Conservation (phyloP, 2,329 filamentous ascomycete genomes). For the Curvularia hawaiiensis region DNA sequence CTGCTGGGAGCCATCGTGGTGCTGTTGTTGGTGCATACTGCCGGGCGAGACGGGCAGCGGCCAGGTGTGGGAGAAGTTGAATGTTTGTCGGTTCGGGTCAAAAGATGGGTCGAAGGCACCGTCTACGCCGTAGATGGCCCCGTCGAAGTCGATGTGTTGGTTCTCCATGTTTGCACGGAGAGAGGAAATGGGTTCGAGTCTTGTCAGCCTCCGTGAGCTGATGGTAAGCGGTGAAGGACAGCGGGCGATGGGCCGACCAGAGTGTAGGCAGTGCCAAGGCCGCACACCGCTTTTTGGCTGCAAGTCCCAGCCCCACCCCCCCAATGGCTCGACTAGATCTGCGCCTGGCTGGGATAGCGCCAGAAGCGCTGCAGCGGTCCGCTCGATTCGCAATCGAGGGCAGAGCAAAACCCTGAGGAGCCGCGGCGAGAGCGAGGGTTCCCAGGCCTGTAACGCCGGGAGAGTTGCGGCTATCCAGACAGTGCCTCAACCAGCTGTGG, state of each 20-base stretch:
- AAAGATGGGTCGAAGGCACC: slow-evolving; percentile 46
- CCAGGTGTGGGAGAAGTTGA: slow-evolving; percentile 45
- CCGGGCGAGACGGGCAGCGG: slow-evolving; percentile 45
- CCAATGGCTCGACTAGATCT: slow-evolving; percentile 20
- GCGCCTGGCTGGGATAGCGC: slow-evolving; percentile 27
- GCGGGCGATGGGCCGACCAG: slow-evolving; percentile 28
- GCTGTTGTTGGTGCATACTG: slow-evolving; percentile 37
- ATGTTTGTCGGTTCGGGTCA: slow-evolving; percentile 43
- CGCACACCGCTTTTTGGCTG: slow-evolving; percentile 20
- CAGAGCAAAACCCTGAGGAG: slow-evolving; percentile 26
- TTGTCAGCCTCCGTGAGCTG: slow-evolving; percentile 46
- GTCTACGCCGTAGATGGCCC: slow-evolving; percentile 42
- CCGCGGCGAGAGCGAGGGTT: slow-evolving; percentile 21
- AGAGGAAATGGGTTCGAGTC: slow-evolving; percentile 26
- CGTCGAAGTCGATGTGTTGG: slow-evolving; percentile 47
- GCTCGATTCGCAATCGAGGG: slow-evolving; percentile 28
- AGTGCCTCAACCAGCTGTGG: slow-evolving; percentile 10
- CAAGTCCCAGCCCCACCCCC: slow-evolving; percentile 17
- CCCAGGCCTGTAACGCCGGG: slow-evolving; percentile 12
- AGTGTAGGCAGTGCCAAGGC: slow-evolving; percentile 20
- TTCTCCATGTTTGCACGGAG: slow-evolving; percentile 50
- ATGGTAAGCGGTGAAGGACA: slow-evolving; percentile 35
- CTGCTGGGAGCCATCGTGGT: slow-evolving; percentile 19
- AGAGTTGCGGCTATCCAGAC: slow-evolving; percentile 14
- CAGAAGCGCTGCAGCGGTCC: slow-evolving; percentile 37